Conservation (phyloP, 202 grass and related monocot species). For the Schoenoplectus tabernaemontani region DNA sequence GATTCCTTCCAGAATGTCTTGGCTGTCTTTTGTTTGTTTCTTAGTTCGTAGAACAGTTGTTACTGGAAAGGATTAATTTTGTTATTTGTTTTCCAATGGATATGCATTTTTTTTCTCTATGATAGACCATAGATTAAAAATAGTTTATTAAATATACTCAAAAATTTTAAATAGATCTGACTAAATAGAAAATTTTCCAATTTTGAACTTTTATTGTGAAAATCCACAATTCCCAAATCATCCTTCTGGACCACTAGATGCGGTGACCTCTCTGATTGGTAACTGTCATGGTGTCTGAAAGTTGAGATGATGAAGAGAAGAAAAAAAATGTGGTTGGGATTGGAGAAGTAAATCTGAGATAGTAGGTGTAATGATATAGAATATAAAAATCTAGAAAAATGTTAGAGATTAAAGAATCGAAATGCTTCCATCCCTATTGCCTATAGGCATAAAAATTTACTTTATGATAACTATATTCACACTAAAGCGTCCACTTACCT, state of each 20-base stretch:
- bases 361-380: not conserved
- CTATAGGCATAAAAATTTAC: too few species aligned
- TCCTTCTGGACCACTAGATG: not conserved
- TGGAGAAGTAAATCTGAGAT: not conserved
- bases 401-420: not conserved
- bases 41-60: too few species aligned
- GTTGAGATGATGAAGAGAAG: not conserved
- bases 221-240: not conserved
- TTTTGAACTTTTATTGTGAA: not conserved
- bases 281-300: not conserved
- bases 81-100: too few species aligned
- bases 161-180: not conserved
- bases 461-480: too few species aligned
- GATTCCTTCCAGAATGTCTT: too few species aligned
- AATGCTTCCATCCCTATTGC: too few species aligned
- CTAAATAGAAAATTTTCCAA: not conserved
- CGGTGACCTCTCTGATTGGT: not conserved
- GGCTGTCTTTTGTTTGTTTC: too few species aligned
- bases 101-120: too few species aligned
- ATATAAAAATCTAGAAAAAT: not conserved
- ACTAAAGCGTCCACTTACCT: not conserved
- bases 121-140: too few species aligned
- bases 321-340: not conserved
- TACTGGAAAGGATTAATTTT: too few species aligned
- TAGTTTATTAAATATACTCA: not conserved